Evolutionary conservation across 768 basidiomycete species (phyloP), one percentile per base, ranked within the genome.

Genomic region (Termitomyces sp.): DNA sequence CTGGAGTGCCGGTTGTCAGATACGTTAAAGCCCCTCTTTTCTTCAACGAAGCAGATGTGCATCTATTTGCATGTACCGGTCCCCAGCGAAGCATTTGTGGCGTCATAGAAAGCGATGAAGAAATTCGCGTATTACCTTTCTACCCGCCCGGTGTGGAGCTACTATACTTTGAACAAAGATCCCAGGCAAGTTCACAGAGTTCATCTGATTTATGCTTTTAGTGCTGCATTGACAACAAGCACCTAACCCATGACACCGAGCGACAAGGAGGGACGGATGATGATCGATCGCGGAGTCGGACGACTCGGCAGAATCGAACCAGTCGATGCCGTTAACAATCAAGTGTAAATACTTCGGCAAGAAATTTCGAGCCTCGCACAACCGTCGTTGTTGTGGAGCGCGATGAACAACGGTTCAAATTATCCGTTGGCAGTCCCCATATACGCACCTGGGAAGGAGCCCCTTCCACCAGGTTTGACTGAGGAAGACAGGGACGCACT

Each of bases 371-470:
- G 47, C 36, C n/a, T 43, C 14, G 42, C 40, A 52, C 32, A 16
- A n/a, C 18, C 7, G 39, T 10, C 26, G 44, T 30, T 9, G 52
- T 47, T 46, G 53, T 57, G 58, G 53, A 62, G 37, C 40, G 53
- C 50, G 45, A 63, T 64, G 62, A 64, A 58, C 56, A 56, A 47
- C 42, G 58, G 56, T 47, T 59, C 64, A 55, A 60, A 50, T 18
- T 64, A 44, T 62, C 81, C 79, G 18, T 74, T 78, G 58, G 78
- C 85, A 48, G 83, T 87, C 42, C 94, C 94, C 36, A 72, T 94
- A 62, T 94, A 87, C 72, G 82, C 89, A 12, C 82, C 87, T n/a
- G 93, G 93, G 37, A 89, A 87, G 72, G 94, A 94, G 69, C 92
- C 91, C 36, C 79, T 95, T 42, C 94, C 95, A 13, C 85, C 91